Percentiles rank a stretch among this genome's conserved stretches.
These are phyloP conservation scores for Hypoxylon sp. DNA, from an alignment of 2,329 filamentous ascomycete species.

Conservation along the genomic window DNA sequence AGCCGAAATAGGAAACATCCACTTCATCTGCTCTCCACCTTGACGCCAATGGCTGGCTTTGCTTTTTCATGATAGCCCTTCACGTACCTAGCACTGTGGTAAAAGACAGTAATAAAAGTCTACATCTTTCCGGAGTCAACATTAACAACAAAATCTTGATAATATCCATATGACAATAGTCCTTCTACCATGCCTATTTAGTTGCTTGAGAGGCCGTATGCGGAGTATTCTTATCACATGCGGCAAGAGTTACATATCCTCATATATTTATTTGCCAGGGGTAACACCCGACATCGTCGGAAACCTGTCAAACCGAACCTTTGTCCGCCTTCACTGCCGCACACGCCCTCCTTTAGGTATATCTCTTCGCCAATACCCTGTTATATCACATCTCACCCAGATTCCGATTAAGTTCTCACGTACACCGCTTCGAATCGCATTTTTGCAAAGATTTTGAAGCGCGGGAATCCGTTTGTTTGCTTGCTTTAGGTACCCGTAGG, in stretches of 20 bases:
- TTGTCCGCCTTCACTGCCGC: slow-evolving; percentile 18
- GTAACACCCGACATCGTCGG: slow-evolving; percentile 42
- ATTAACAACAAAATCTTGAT: neutral
- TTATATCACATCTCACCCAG: slow-evolving; percentile 21
- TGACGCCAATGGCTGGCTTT: slow-evolving; percentile 1
- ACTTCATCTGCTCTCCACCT: slow-evolving; percentile 18
- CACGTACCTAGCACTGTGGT: too few relatives aligned
- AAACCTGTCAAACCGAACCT: slow-evolving; percentile 32
- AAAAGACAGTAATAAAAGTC: neutral
- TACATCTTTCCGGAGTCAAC: neutral
- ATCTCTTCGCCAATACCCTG: slow-evolving; percentile 7
- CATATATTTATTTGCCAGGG: slow-evolving; percentile 35
- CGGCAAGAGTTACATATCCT: slow-evolving; percentile 17
- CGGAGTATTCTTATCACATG: slow-evolving; percentile 30
- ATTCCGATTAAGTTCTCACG: slow-evolving; percentile 34
- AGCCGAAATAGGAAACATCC: slow-evolving; percentile 40
- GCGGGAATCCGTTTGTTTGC: slow-evolving; percentile 19
- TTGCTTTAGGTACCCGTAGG: neutral
- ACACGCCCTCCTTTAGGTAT: slow-evolving; percentile 7
- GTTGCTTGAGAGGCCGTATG: slow-evolving; percentile 2
- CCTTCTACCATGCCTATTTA: neutral
- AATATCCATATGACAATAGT: neutral
- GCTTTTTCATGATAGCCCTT: too few relatives aligned
- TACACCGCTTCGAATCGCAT: slow-evolving; percentile 9
- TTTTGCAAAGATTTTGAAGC: neutral